These are phyloP conservation scores for Balamuthia mandrillaris DNA, from an alignment of 208 protist species.

Conservation along the genomic window DNA sequence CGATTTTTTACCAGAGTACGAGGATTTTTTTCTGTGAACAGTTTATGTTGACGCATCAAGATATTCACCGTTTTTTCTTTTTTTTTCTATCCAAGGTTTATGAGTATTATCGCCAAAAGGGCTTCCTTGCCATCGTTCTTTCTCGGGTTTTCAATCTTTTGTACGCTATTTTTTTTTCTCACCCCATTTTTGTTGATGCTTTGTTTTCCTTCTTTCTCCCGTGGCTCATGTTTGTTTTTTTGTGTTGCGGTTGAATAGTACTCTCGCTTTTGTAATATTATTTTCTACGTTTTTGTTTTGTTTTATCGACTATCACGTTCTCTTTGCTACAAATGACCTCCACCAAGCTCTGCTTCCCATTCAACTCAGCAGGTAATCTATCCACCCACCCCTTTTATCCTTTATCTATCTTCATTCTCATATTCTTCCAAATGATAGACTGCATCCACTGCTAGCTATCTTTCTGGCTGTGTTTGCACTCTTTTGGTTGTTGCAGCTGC, in stretches of 20 bases:
- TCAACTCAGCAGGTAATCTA: not conserved
- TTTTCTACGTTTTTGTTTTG: not conserved
- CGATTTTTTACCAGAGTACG: slow-evolving; percentile 28
- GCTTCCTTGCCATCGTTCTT: not conserved
- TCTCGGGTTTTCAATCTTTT: not conserved
- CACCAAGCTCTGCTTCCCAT: not conserved
- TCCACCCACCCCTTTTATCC: not conserved
- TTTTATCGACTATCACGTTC: not conserved
- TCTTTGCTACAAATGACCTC: not conserved
- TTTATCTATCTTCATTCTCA: no score
- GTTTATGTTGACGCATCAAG: not conserved
- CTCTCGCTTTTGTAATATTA: not conserved
- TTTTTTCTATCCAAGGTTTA: not conserved
- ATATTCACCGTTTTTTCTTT: not conserved
- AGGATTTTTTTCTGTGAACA: not conserved
- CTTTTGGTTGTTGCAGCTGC: slow-evolving; percentile 27
- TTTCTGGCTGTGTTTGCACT: slow-evolving; percentile 14
- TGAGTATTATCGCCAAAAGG: slow-evolving; percentile 26
- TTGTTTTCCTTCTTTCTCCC: not conserved
- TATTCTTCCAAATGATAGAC: no score
- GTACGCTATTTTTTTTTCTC: not conserved
- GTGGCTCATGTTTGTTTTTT: not conserved
- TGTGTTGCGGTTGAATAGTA: not conserved
- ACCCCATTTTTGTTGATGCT: not conserved
- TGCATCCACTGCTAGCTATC: not conserved